Evolutionary conservation across 1,284 basidiomycete species (phyloP).

Genomic region (Chondrostereum purpureum): DNA sequence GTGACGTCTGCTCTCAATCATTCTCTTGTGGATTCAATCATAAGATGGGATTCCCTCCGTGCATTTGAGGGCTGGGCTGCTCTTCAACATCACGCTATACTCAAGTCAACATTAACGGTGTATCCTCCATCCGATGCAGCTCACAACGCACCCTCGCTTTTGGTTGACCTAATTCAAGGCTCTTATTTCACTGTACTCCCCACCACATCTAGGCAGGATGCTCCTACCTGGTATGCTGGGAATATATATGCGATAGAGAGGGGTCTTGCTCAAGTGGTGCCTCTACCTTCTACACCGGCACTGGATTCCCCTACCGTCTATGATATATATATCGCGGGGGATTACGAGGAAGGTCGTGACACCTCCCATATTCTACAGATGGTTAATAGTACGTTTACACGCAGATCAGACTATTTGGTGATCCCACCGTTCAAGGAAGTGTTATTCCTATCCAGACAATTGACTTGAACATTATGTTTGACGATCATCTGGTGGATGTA

Average conservation of each 20-base stretch:
- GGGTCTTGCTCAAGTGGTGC: constrained; percentile 40
- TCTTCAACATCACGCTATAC: constrained; percentile 64
- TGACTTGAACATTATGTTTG: constrained; percentile 36
- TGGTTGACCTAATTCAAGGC: constrained; percentile 47
- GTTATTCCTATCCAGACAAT: constrained; percentile 47
- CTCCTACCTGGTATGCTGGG: constrained; percentile 62
- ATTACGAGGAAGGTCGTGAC: constrained; percentile 54
- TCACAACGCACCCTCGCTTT: constrained; percentile 23
- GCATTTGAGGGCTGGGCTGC: constrained; percentile 77
- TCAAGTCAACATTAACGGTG: constrained; percentile 56
- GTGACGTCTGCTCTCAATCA: constrained; percentile 9
- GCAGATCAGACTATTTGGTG: constrained; percentile 75
- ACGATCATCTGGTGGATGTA: constrained; percentile 22
- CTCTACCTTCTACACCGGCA: constrained; percentile 42
- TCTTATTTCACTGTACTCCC: constrained; percentile 66
- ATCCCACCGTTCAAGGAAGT: constrained; percentile 39
- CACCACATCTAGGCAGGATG: constrained; percentile 15
- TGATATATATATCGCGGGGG: constrained; percentile 54
- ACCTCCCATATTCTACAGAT: constrained; percentile 3
- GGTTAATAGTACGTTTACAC: constrained; percentile 7
- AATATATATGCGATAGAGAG: constrained; percentile 64
- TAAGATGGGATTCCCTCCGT: constrained; percentile 61
- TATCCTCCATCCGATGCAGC: constrained; percentile 32
- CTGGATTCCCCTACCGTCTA: constrained; percentile 36
- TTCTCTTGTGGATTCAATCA: constrained; percentile 2